A percentile compares a stretch with the other conserved stretches of the same genome.
These are phyloP conservation scores for Bruguiera hainesii DNA, from an alignment of 441 rosid genomes.

Conservation along the genomic window DNA sequence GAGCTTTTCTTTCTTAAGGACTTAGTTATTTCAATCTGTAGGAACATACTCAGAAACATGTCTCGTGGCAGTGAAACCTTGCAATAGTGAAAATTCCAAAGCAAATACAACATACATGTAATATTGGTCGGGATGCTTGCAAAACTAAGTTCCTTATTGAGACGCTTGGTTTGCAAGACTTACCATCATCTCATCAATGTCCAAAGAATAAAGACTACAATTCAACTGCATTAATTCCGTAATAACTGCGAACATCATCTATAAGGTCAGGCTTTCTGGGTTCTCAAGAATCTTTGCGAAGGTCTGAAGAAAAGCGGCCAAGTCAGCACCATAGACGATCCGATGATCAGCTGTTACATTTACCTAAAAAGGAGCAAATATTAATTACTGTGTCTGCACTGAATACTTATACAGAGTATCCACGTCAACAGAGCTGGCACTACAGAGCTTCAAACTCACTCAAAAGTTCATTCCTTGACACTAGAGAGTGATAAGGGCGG, in stretches of 20 bases:
- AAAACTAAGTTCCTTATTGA: conserved; percentile 19
- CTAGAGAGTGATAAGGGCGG: too few species aligned
- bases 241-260: conserved; percentile 22
- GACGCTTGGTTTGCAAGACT: conserved; percentile 13
- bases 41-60: conserved; percentile 14
- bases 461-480: too few species aligned
- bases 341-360: conserved; percentile 99
- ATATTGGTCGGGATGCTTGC: conserved; percentile 4
- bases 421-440: too few species aligned
- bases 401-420: too few species aligned
- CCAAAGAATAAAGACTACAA: conserved; percentile 7
- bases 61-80: conserved; percentile 15
- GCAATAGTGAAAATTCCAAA: conserved; percentile 17
- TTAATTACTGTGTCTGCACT: background rate
- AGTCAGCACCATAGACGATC: conserved; percentile 87
- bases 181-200: conserved; percentile 5
- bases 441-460: too few species aligned
- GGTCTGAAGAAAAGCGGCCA: conserved; percentile 90
- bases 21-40: conserved; percentile 19
- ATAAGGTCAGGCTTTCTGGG: conserved; percentile 80
- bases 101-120: conserved; percentile 19
- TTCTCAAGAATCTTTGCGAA: conserved; percentile 83
- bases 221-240: conserved; percentile 12
- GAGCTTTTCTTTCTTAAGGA: background rate
- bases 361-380: conserved; percentile 50